Evolutionary conservation across 2,329 filamentous ascomycete species (phyloP).

Genomic region (Ceratocystis papillata): DNA sequence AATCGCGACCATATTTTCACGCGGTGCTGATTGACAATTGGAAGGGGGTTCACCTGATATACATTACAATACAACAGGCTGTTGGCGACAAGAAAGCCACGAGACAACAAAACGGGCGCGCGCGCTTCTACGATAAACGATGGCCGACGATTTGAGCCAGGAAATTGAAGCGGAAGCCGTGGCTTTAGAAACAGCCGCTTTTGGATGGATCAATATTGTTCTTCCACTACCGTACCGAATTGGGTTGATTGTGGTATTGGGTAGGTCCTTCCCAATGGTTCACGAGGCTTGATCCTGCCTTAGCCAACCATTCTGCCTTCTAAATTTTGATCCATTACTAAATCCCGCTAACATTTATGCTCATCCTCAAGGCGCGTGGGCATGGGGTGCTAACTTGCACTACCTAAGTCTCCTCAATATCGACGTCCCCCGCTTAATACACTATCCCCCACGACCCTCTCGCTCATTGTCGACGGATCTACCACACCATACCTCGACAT

Average conservation of each 20-base stretch:
- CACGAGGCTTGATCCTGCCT: background rate
- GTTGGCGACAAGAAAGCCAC: background rate
- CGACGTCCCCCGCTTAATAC: slow-evolving; percentile 75
- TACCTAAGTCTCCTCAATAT: slow-evolving; percentile 71
- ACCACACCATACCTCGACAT: slow-evolving; percentile 70
- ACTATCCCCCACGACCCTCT: slow-evolving; percentile 69
- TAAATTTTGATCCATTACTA: background rate
- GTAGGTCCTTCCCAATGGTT: slow-evolving; percentile 39
- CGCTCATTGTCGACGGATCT: slow-evolving; percentile 59
- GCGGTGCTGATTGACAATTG: background rate
- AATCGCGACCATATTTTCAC: background rate
- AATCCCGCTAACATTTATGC: slow-evolving; percentile 10
- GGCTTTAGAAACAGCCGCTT: slow-evolving; percentile 21
- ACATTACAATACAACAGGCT: background rate
- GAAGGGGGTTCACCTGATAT: background rate
- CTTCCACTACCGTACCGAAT: slow-evolving; percentile 83
- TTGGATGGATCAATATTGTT: slow-evolving; percentile 23
- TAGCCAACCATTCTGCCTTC: background rate
- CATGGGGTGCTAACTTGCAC: slow-evolving; percentile 86
- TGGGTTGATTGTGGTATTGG: slow-evolving; percentile 72
- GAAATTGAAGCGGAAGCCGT: slow-evolving; percentile 25
- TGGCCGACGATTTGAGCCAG: slow-evolving; percentile 17
- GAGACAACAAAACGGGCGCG: background rate
- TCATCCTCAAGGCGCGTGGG: slow-evolving; percentile 63
- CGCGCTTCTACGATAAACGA: slow-evolving; percentile 1